These are phyloP conservation scores for Fagus sylvatica DNA, from an alignment of 306 rosid genomes.

Conservation along the genomic window DNA sequence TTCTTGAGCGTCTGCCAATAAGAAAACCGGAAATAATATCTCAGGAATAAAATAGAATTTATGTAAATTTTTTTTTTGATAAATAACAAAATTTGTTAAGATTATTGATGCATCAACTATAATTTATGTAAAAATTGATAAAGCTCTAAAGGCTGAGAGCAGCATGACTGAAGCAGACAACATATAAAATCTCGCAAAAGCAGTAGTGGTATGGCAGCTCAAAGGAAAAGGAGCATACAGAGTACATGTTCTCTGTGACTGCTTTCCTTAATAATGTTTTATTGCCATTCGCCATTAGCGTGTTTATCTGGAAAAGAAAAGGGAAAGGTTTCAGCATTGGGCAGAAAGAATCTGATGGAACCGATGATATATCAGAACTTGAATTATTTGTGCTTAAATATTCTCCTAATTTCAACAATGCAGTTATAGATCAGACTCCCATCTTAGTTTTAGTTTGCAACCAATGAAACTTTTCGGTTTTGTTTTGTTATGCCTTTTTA, in stretches of 20 bases:
- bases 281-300: slow-evolving; percentile 73
- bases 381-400: background rate
- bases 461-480: background rate
- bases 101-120: too few relatives aligned
- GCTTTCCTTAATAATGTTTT: slow-evolving; percentile 70
- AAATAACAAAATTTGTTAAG: too few relatives aligned
- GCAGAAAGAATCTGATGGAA: slow-evolving; percentile 19
- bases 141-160: slow-evolving; percentile 19
- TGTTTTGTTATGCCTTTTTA: background rate
- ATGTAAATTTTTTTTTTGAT: too few relatives aligned
- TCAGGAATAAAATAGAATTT: slow-evolving; percentile 23
- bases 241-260: slow-evolving; percentile 88
- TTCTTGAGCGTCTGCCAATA: slow-evolving; percentile 71
- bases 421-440: background rate
- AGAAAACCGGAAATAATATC: slow-evolving; percentile 21
- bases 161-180: slow-evolving; percentile 6
- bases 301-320: slow-evolving; percentile 63
- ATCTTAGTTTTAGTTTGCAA: background rate
- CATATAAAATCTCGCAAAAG: slow-evolving; percentile 20
- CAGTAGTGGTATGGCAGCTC: slow-evolving; percentile 1
- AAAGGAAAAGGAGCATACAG: slow-evolving; percentile 62
- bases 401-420: background rate
- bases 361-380: background rate
- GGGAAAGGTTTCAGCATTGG: slow-evolving; percentile 18
- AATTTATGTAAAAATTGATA: too few relatives aligned